Evolutionary conservation across 345 rosid genomes (phyloP).

Genomic region (Garcia nutans): DNA sequence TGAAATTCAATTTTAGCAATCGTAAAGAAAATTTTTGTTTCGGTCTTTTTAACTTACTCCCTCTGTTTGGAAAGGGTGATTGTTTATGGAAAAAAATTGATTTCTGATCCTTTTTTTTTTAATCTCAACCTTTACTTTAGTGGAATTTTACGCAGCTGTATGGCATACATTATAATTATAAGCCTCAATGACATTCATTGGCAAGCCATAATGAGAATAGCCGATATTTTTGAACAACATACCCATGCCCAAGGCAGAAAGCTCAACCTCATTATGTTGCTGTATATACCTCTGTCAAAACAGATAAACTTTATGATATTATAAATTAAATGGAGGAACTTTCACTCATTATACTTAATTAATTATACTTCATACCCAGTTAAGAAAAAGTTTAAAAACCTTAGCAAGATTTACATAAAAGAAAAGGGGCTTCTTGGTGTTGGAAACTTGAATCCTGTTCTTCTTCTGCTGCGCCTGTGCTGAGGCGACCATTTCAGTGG

Average conservation of each 20-base stretch:
- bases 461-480: constrained; percentile 26
- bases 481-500: background rate
- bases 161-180: background rate
- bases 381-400: constrained; percentile 10
- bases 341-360: too few species aligned
- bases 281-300: constrained; percentile 82
- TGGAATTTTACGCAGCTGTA: too few species aligned
- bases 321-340: background rate
- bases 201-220: background rate
- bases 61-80: background rate
- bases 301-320: background rate
- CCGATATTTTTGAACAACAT: constrained; percentile 12
- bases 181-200: background rate
- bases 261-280: constrained; percentile 86
- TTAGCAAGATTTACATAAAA: constrained; percentile 39
- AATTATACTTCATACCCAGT: background rate
- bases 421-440: constrained; percentile 38
- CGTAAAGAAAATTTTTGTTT: constrained; percentile 16
- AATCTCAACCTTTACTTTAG: too few species aligned
- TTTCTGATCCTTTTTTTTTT: background rate
- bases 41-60: background rate
- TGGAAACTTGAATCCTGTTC: constrained; percentile 36
- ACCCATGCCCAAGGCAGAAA: constrained; percentile 97
- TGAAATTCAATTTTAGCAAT: background rate
- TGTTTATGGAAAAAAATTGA: background rate